Evolutionary conservation across 352 stramenopile species (phyloP), one percentile per base, ranked within the genome.

Genomic region (Phytophthora agathidicida): DNA sequence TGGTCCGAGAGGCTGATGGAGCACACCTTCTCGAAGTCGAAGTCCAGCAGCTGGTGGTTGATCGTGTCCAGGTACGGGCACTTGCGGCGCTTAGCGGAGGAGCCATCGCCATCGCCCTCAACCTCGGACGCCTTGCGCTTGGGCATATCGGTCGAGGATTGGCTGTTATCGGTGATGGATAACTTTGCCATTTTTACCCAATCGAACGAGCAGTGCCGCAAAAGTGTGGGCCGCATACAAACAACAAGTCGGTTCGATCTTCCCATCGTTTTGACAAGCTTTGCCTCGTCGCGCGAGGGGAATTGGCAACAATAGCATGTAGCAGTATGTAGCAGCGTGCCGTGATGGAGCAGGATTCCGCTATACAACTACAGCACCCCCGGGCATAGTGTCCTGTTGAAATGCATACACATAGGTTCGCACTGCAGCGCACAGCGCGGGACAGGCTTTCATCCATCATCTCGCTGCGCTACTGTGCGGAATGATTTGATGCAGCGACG

Each of bases 51-150:
- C 45, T 98, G 90, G 59, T 98, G 91, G 70, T 99, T 96, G 49
- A 99, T 94, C 9, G 97, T 99, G 82, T 99, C 97, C 30, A 99
- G 77, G 73, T 99, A 99, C 42, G 98, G 98, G 68, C 98, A 99
- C 68, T 97, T 96, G 63, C 84, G 85, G 38, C 86, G 84, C 71
- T 93, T 95, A 35, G 56, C 49, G 31, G 60, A 32, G 14, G 22
- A 35, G 20, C 16, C 57, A n/a, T 22, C 38, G 20, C 16, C 57
- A n/a, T 22, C 51, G 11, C 27, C 44, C 9, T 39, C 68, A 11
- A 26, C 55, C 13, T 20, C 49, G 9, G 69, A 71, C 2, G 80
- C 70, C 41, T 77, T 79, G 23, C 80, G 77, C 81, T 91, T 91
- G 60, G 10, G 26, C 19, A 20, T 27, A 17, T 37, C 17, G 13